These are phyloP conservation scores for Nicotiana rustica DNA, from an alignment of 305 asterid species.

Conservation along the genomic window DNA sequence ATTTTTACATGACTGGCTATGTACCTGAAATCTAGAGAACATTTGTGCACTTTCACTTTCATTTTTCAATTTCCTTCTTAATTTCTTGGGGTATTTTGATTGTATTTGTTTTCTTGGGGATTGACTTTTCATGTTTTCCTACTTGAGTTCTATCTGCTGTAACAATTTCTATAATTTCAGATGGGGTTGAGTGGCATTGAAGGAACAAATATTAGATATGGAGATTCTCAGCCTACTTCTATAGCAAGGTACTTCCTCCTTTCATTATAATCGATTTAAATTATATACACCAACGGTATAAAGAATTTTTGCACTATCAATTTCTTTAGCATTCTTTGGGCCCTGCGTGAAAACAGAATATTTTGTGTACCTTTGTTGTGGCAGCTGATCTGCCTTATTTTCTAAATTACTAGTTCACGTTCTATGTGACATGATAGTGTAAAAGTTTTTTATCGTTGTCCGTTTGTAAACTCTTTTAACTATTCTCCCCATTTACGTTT, in stretches of 20 bases:
- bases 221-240: conserved; percentile 62
- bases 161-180: conserved; percentile 44
- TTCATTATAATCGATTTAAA: background rate
- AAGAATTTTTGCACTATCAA: no score
- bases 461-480: background rate
- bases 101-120: background rate
- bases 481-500: background rate
- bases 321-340: no score
- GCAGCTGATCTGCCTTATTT: no score
- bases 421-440: no score
- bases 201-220: conserved; percentile 60
- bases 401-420: background rate
- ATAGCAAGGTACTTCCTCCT: conserved; percentile 53
- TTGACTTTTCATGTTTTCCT: background rate
- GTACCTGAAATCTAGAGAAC: background rate
- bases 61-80: background rate
- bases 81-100: background rate
- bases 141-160: no score
- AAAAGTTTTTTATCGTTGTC: no score
- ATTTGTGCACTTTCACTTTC: background rate
- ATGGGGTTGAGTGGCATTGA: conserved; percentile 68
- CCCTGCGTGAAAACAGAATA: no score
- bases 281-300: no score
- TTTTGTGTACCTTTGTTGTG: background rate
- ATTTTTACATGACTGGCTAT: background rate